phyloP scores from a whole-genome alignment of 2,329 filamentous ascomycete species.

The Scedosporium dehoogii region DNA sequence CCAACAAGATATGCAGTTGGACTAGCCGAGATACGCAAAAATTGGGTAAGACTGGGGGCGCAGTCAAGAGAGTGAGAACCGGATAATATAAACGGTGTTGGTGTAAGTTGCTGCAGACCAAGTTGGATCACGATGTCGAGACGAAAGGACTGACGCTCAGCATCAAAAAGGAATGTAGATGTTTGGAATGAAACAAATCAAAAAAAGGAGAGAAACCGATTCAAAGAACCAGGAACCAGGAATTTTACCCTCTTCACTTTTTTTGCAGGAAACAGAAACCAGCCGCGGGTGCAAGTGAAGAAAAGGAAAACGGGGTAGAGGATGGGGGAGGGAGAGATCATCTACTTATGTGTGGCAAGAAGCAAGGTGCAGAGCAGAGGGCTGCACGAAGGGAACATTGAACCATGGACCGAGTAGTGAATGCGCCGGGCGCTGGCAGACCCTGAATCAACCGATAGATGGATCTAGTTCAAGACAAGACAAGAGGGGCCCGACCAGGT shows the following conservation, averaged over 20 bases:
- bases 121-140: background rate
- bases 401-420: background rate
- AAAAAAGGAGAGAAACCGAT: background rate
- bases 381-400: background rate
- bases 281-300: background rate
- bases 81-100: background rate
- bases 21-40: too few species aligned
- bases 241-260: background rate
- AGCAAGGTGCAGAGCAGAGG: background rate
- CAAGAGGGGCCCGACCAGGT: too few species aligned
- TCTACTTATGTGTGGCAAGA: background rate
- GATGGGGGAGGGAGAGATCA: background rate
- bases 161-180: slow-evolving; percentile 1
- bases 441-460: too few species aligned
- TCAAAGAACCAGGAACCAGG: background rate
- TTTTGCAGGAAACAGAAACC: slow-evolving; percentile 1
- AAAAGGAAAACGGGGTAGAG: background rate
- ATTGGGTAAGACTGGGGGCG: background rate
- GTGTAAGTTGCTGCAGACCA: background rate
- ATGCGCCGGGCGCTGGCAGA: too few species aligned
- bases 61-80: background rate
- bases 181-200: background rate
- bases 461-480: too few species aligned
- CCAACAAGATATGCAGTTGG: too few species aligned
- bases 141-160: slow-evolving; percentile 1